A percentile compares a stretch with the other conserved stretches of the same genome.
Evolutionary conservation across 441 rosid genomes (phyloP).

Genomic region (Macaranga tanarius): DNA sequence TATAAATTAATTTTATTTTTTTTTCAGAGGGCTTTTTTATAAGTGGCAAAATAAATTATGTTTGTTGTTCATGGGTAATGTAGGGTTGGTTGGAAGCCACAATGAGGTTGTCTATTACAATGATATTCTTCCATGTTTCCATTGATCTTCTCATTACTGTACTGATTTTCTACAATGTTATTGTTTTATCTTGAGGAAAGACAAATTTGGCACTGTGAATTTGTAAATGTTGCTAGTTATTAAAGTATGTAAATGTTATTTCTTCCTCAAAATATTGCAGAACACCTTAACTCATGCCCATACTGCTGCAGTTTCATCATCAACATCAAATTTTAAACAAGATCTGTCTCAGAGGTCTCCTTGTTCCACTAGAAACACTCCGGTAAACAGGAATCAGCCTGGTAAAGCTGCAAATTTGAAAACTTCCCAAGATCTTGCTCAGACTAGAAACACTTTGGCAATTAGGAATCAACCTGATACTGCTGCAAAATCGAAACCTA

Average conservation of each 20-base stretch:
- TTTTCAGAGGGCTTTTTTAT: neutral
- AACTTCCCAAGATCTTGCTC: constrained; percentile 36
- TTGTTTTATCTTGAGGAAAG: neutral
- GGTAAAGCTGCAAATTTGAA: constrained; percentile 47
- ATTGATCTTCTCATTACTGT: neutral
- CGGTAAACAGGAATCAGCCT: constrained; percentile 35
- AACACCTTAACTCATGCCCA: constrained; percentile 43
- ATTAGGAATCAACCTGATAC: constrained; percentile 40
- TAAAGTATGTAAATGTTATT: constrained; percentile 16
- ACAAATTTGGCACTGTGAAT: neutral
- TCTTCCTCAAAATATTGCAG: constrained; percentile 41
- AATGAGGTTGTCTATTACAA: neutral
- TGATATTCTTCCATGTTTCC: neutral
- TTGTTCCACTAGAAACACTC: constrained; percentile 33
- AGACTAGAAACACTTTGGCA: constrained; percentile 29
- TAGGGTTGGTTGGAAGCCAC: neutral
- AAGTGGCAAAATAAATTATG: neutral
- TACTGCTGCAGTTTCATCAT: constrained; percentile 53
- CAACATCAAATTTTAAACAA: constrained; percentile 43
- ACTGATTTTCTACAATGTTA: neutral
- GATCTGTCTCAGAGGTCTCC: constrained; percentile 36
- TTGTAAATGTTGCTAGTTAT: constrained; percentile 8
- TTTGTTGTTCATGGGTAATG: neutral
- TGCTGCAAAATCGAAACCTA: constrained; percentile 46
- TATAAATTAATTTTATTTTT: too few species aligned